These are phyloP conservation scores for Diplodia mutila DNA, from an alignment of 2,329 filamentous ascomycete genomes.

Conservation along the genomic window DNA sequence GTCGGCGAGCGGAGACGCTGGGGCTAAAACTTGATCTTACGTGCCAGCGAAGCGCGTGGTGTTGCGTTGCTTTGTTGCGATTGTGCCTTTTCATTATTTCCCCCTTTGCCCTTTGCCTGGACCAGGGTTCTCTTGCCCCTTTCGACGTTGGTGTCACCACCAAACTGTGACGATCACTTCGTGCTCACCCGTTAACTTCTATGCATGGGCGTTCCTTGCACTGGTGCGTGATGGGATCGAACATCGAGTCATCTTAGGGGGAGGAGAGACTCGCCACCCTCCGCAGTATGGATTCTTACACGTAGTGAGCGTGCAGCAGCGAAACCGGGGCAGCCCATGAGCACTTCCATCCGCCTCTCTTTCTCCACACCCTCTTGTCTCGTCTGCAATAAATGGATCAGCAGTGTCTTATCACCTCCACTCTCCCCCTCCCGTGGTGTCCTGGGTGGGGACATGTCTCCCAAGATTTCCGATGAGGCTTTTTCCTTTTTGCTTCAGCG, in stretches of 20 bases:
- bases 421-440: not conserved
- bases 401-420: not conserved
- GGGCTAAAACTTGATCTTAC: not conserved
- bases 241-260: not conserved
- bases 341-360: not conserved
- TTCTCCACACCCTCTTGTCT: not conserved
- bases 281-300: not conserved
- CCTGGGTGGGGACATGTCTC: not conserved
- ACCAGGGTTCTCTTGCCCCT: not conserved
- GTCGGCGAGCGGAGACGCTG: not conserved
- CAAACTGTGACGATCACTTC: not conserved
- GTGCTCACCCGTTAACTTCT: not conserved
- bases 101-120: not conserved
- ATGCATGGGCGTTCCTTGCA: not conserved
- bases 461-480: not conserved
- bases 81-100: not conserved
- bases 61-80: constrained; percentile 3
- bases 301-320: not conserved
- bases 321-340: not conserved
- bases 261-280: not conserved
- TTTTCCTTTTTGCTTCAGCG: not conserved
- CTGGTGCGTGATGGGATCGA: not conserved
- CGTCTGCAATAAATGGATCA: not conserved
- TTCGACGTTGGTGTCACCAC: not conserved
- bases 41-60: constrained; percentile 6